Percentiles rank a stretch among this genome's conserved stretches.
These are phyloP conservation scores for Sporisorium scitamineum DNA, from an alignment of 1,284 basidiomycete genomes.

Conservation along the genomic window DNA sequence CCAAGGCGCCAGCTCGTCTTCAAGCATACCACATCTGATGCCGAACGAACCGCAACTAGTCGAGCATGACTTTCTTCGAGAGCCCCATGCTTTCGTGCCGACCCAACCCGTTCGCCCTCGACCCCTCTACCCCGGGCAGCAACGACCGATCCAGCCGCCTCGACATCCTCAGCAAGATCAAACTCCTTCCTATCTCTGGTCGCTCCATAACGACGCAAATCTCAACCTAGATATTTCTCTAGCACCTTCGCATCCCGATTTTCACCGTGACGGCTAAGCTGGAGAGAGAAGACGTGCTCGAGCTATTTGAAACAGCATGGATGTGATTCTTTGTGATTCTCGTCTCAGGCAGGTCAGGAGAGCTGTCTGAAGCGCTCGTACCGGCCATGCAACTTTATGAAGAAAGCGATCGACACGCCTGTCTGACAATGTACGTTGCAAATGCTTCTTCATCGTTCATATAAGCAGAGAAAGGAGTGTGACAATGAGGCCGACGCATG, in stretches of 20 bases:
- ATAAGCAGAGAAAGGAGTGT: too few relatives aligned
- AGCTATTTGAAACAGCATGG: background rate
- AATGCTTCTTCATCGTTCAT: too few relatives aligned
- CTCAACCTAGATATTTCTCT: background rate
- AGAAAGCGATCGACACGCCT: too few relatives aligned
- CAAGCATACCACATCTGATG: background rate
- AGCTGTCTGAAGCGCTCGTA: too few relatives aligned
- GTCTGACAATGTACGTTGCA: too few relatives aligned
- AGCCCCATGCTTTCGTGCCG: too few relatives aligned
- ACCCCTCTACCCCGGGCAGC: constrained; percentile 1
- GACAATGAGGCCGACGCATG: too few relatives aligned
- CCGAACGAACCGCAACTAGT: background rate
- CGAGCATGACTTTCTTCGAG: background rate
- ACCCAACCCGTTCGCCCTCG: background rate
- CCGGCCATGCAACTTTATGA: too few relatives aligned
- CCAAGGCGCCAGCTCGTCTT: background rate
- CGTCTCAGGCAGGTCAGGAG: too few relatives aligned
- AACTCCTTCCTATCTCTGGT: background rate
- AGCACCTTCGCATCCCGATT: background rate
- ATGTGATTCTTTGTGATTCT: background rate
- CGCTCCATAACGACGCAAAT: background rate
- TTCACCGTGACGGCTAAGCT: background rate
- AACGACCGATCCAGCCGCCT: background rate
- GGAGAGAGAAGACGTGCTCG: background rate
- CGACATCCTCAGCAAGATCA: background rate